phyloP scores from a whole-genome alignment of 352 stramenopile genomes.

The Blastocystis sp. region DNA sequence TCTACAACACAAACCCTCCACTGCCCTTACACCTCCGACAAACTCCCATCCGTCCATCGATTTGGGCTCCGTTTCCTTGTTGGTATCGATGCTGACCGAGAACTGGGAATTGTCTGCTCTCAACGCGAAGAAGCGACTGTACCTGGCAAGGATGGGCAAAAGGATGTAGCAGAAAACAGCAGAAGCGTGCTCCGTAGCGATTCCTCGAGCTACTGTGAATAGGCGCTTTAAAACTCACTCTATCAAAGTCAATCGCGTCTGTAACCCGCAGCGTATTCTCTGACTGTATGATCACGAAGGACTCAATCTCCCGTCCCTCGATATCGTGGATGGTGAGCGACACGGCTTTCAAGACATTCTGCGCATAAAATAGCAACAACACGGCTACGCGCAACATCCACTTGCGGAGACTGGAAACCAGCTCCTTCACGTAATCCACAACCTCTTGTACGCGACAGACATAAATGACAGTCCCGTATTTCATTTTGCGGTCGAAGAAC shows the following conservation, averaged over 20 bases:
- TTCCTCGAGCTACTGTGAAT: background rate
- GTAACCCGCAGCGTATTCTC: background rate
- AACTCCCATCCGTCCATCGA: background rate
- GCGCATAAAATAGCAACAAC: background rate
- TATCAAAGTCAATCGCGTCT: background rate
- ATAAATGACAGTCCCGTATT: constrained; percentile 5
- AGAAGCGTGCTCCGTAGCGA: constrained; percentile 29
- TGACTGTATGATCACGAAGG: background rate
- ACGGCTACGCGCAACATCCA: constrained; percentile 9
- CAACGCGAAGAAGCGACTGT: background rate
- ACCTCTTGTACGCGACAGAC: constrained; percentile 35
- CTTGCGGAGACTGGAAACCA: background rate
- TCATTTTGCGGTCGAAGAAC: constrained; percentile 5
- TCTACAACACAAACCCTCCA: background rate
- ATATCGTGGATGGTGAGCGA: background rate
- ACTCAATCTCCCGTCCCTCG: constrained; percentile 3
- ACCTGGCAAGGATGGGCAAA: background rate
- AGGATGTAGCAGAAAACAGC: background rate
- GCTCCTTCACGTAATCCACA: constrained; percentile 5
- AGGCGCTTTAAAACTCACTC: background rate
- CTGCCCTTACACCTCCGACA: background rate
- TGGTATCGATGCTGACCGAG: constrained; percentile 1
- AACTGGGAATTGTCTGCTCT: background rate
- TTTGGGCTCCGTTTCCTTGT: background rate
- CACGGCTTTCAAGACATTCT: background rate